Evolutionary conservation across 1,284 basidiomycete species (phyloP), one percentile per base, ranked within the genome.

Genomic region (Tremellales sp.): DNA sequence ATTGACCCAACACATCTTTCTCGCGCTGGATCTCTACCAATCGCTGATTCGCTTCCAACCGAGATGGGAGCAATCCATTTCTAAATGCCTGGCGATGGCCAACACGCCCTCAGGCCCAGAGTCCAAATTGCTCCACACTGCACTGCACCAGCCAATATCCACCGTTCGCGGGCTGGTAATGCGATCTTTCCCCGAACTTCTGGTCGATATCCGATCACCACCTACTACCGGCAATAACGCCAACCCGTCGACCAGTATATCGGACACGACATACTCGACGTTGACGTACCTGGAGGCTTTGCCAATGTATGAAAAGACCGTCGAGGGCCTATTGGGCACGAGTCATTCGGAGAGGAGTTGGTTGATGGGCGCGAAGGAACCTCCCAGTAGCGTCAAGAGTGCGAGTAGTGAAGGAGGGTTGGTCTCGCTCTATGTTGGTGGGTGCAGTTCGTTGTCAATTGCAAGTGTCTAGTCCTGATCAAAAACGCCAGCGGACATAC

Each of bases 301-400:
- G 25, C 69, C 68, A 8, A 37, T 47, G 14, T 70, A 68, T 40
- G 65, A 65, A 21, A 34, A 47, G 14, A 56, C 60, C 1, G 64
- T 72, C 2, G 65, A 65, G 26, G 51, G 54, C 4, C 53, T 74
- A 4, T 54, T 73, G 26, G 53, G 54, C 3, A 56, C 54, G 28
- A 60, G 56, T 32, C 65, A 68, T 22, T 66, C 60, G 4, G 71
- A 74, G 47, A 60, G 73, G 31, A 70, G 69, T 44, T 74, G 73
- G 73, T 61, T 74, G 40, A 74, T 74, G 73, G 73, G 73, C 27
- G 58, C 61, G 22, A 63, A 61, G 13, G 61, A 65, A 18, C 50
- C 62, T 3, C 62, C 66, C 2, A 63, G 59, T 39, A 52, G 57
- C n/a, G 63, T 59, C 8, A 48, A 56, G 27, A 58, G 45, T 16